phyloP scores from a whole-genome alignment of 2,329 filamentous ascomycete species.

The Polytolypa hystricis region DNA sequence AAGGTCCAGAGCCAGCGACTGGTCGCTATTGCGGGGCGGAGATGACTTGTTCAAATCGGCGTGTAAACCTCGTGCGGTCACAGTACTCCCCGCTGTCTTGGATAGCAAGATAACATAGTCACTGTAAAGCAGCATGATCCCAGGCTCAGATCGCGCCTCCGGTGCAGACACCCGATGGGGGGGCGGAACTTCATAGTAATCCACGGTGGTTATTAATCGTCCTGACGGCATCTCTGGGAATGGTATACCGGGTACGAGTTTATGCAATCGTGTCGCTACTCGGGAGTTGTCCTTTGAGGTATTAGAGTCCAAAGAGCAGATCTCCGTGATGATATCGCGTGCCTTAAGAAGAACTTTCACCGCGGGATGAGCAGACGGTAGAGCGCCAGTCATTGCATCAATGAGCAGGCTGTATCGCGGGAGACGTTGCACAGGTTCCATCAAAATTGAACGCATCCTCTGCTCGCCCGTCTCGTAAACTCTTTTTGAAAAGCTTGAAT shows the following conservation, averaged over 20 bases:
- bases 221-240: constrained; percentile 59
- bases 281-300: constrained; percentile 56
- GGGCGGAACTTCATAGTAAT: constrained; percentile 64
- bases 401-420: constrained; percentile 94
- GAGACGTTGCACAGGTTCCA: constrained; percentile 89
- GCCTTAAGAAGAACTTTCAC: constrained; percentile 75
- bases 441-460: constrained; percentile 76
- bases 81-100: constrained; percentile 52
- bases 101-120: constrained; percentile 69
- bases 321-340: constrained; percentile 86
- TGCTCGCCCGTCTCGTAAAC: constrained; percentile 83
- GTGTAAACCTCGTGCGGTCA: constrained; percentile 65
- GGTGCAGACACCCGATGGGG: constrained; percentile 49
- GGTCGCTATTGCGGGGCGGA: constrained; percentile 12
- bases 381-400: constrained; percentile 79
- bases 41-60: constrained; percentile 77
- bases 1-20: constrained; percentile 48
- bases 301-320: constrained; percentile 81
- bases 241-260: constrained; percentile 70
- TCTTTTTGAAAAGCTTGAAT: constrained; percentile 70
- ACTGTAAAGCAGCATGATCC: constrained; percentile 73
- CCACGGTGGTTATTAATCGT: constrained; percentile 68
- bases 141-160: constrained; percentile 38
- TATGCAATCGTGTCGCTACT: constrained; percentile 60
- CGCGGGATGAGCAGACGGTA: constrained; percentile 78